These are phyloP conservation scores for Chlamydomonas asymmetrica DNA, from an alignment of 139 green algal species.

Conservation along the genomic window DNA sequence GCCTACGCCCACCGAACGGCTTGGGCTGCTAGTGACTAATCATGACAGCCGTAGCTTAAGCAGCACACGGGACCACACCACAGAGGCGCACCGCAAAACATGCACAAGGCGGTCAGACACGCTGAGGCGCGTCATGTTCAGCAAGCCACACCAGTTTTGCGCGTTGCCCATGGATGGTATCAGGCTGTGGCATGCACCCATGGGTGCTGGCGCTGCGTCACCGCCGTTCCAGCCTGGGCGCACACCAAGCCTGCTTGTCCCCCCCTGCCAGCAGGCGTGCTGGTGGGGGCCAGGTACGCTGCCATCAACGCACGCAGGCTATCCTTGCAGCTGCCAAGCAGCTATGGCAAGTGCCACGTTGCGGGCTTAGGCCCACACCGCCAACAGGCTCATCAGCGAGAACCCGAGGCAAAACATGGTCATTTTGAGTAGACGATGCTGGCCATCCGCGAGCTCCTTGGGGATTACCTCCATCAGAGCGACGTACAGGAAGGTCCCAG, in stretches of 20 bases:
- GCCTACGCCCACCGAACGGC: too few species aligned
- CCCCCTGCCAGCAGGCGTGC: not conserved
- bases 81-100: too few species aligned
- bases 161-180: too few species aligned
- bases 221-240: not conserved
- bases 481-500: constrained; percentile 85
- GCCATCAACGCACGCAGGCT: not conserved
- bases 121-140: too few species aligned
- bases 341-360: not conserved
- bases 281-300: not conserved
- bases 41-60: too few species aligned
- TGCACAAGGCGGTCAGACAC: too few species aligned
- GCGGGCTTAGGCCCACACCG: constrained; percentile 69
- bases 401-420: constrained; percentile 64
- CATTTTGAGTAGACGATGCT: constrained; percentile 59
- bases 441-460: constrained; percentile 58
- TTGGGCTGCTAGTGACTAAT: too few species aligned
- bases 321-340: not conserved
- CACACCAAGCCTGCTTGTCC: not conserved
- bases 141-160: too few species aligned
- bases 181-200: not conserved
- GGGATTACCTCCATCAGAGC: constrained; percentile 85
- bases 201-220: not conserved
- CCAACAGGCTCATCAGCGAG: constrained; percentile 74
- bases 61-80: too few species aligned